Evolutionary conservation across 2,329 filamentous ascomycete genomes (phyloP), one percentile per base, ranked within the genome.

Genomic region (Neurospora sp.): DNA sequence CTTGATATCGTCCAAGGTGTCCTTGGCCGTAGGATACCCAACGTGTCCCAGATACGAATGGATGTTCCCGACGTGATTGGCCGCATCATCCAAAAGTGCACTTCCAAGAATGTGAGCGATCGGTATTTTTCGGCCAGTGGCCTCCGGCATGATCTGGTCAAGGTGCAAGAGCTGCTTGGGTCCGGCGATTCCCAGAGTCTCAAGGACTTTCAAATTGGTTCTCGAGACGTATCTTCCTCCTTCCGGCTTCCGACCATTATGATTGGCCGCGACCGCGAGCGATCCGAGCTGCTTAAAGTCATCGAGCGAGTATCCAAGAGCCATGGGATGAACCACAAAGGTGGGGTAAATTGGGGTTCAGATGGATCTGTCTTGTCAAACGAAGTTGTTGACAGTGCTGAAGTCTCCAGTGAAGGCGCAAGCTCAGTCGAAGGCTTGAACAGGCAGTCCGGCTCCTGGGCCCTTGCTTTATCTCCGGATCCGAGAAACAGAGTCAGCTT

Each of bases 1-100:
- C 87, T 97, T 70, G 94, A 97, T 76, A 93, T 97, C 65, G 93
- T 98, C 73, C 94, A 97, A 78, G 92, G 90, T 74, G 93, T 97
- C 11, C 84, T 98, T 8, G 90, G 90, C 66, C 90, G 91, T 73
- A 88, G 92, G 66, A 88, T 97, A 73, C 89, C 92, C 4, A 88
- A 88, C 43, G 89, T 96, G 8, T 92, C 92, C 3, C 88, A 87
- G 3, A 87, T 93, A 65, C 87, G 95, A 67, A 86, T 93, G 71
- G 95, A 97, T 77, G 85, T 97, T 6, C 95, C 95, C 0, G 92
- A 96, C 70, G 90, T 91, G 8, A 83, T 97, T 57, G 91, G 91
- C 1, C 86, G 87, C 39, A 91, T 97, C 62, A 92, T 98, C 52
- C 91, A 95, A 77, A 96, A 93, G 78, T 97, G 96, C 86, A 97